Percentiles rank a stretch among this genome's conserved stretches.
Conservation (phyloP, 192 early-diverging fungal species). For the Rhizophlyctis rosea region DNA sequence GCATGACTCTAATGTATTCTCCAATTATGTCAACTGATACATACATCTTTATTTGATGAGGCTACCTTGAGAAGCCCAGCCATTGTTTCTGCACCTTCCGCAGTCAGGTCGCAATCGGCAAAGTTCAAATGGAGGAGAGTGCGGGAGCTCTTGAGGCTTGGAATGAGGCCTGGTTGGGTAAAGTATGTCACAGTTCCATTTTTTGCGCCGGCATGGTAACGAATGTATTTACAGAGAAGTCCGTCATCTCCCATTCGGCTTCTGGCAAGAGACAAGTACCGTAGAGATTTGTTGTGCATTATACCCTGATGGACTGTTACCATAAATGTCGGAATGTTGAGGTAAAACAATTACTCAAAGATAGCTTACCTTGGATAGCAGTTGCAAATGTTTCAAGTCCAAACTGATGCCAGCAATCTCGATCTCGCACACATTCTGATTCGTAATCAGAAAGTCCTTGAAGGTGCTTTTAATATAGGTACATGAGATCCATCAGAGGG, state of each 20-base stretch:
- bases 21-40: no score
- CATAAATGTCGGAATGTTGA: no score
- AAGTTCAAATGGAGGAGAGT: slow-evolving; percentile 27
- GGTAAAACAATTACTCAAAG: no score
- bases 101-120: slow-evolving; percentile 26
- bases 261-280: slow-evolving; percentile 31
- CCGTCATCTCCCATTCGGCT: slow-evolving; percentile 38
- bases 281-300: slow-evolving; percentile 10
- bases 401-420: slow-evolving; percentile 36
- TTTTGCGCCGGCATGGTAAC: background rate
- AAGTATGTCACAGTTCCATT: background rate
- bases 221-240: slow-evolving; percentile 21
- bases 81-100: slow-evolving; percentile 24
- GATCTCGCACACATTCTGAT: slow-evolving; percentile 20
- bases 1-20: slow-evolving; percentile 31
- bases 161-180: slow-evolving; percentile 11
- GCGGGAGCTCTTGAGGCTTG: slow-evolving; percentile 19
- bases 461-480: slow-evolving; percentile 25
- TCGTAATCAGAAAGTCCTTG: slow-evolving; percentile 29
- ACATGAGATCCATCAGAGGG: no score
- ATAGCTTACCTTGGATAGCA: slow-evolving; percentile 9
- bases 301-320: slow-evolving; percentile 23
- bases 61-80: slow-evolving; percentile 30
- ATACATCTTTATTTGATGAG: no score
- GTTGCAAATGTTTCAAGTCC: slow-evolving; percentile 6